Evolutionary conservation across 805 yeast genomes (phyloP).

Genomic region (Candida oleophila): DNA sequence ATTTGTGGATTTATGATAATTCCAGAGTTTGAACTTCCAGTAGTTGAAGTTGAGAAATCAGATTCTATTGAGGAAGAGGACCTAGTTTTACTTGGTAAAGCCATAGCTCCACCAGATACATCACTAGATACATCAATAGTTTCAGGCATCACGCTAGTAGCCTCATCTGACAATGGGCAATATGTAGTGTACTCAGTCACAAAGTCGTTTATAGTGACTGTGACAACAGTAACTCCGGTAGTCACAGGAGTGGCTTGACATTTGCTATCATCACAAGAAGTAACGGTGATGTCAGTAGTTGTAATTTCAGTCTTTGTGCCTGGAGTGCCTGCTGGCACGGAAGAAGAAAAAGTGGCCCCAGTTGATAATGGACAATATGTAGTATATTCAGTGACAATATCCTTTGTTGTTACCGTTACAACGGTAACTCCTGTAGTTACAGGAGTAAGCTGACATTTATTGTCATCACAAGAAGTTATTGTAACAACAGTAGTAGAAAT

Average conservation of each 20-base stretch:
- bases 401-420: slow-evolving; percentile 2
- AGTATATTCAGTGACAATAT: slow-evolving; percentile 9
- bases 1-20: no score
- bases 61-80: no score
- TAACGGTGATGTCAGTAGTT: background rate
- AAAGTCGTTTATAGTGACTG: slow-evolving; percentile 10
- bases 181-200: slow-evolving; percentile 21
- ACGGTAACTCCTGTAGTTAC: slow-evolving; percentile 3
- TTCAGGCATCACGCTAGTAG: no score
- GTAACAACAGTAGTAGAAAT: slow-evolving; percentile 20
- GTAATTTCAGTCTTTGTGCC: background rate
- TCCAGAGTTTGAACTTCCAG: no score
- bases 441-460: slow-evolving; percentile 11
- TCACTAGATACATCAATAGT: no score
- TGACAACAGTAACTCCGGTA: slow-evolving; percentile 28
- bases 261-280: no score
- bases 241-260: no score
- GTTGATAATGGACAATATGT: slow-evolving; percentile 17
- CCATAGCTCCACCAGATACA: no score
- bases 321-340: slow-evolving; percentile 2
- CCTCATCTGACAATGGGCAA: slow-evolving; percentile 12
- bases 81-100: no score
- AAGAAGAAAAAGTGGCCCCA: no score
- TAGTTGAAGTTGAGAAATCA: no score
- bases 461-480: slow-evolving; percentile 17